Percentiles rank a stretch among this genome's conserved stretches.
phyloP scores from a whole-genome alignment of 345 rosid species.

The Syzygium aromaticum region DNA sequence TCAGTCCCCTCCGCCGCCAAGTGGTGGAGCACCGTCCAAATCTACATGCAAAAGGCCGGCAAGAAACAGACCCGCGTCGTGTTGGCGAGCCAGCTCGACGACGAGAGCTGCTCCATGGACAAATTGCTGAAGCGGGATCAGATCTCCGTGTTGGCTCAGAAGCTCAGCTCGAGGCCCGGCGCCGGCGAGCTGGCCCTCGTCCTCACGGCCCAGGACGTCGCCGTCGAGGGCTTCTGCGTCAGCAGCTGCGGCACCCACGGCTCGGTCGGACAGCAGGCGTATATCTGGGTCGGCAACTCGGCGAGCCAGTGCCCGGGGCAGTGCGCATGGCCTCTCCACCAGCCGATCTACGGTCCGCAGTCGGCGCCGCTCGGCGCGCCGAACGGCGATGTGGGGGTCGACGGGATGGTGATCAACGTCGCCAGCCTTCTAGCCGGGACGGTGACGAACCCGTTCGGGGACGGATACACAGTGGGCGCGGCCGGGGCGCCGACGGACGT shows the following conservation, averaged over 20 bases:
- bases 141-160: constrained; percentile 6
- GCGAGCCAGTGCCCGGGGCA: constrained; percentile 36
- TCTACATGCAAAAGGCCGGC: constrained; percentile 20
- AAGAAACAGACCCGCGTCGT: not conserved
- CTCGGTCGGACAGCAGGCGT: constrained; percentile 7
- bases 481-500: constrained; percentile 14
- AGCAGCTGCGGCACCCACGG: constrained; percentile 35
- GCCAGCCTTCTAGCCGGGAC: constrained; percentile 31
- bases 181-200: constrained; percentile 17
- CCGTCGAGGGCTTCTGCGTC: constrained; percentile 34
- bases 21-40: constrained; percentile 24
- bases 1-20: constrained; percentile 7
- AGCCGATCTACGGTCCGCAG: constrained; percentile 45
- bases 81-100: constrained; percentile 10
- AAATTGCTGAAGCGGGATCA: constrained; percentile 17
- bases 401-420: constrained; percentile 32
- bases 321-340: constrained; percentile 42
- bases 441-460: constrained; percentile 26
- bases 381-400: constrained; percentile 30
- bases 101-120: constrained; percentile 20
- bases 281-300: constrained; percentile 34
- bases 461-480: constrained; percentile 20
- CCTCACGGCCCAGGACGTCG: constrained; percentile 26
- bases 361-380: constrained; percentile 22
- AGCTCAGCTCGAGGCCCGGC: not conserved